phyloP scores from a whole-genome alignment of 2,329 filamentous ascomycete genomes.

The Aspergillus sp. region DNA sequence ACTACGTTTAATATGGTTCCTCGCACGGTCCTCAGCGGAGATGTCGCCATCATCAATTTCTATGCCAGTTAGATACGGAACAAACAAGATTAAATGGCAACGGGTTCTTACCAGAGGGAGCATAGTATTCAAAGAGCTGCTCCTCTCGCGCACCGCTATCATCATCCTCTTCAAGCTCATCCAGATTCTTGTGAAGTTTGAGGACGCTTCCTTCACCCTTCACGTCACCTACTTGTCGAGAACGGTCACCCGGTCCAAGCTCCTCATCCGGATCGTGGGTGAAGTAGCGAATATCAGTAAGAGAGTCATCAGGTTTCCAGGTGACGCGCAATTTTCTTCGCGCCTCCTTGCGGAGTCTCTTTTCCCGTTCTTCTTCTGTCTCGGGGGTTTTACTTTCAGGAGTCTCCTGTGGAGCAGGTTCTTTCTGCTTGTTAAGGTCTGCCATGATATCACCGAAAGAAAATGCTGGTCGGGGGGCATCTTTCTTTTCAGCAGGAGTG shows the following conservation, averaged over 20 bases:
- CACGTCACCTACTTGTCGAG: slow-evolving; percentile 60
- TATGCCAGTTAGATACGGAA: slow-evolving; percentile 18
- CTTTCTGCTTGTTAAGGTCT: slow-evolving; percentile 58
- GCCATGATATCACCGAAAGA: slow-evolving; percentile 52
- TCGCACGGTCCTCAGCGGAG: slow-evolving; percentile 31
- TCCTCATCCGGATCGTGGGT: slow-evolving; percentile 65
- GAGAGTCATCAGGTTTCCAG: slow-evolving; percentile 58
- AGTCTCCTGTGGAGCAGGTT: slow-evolving; percentile 51
- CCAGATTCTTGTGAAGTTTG: slow-evolving; percentile 54
- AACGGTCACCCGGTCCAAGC: slow-evolving; percentile 57
- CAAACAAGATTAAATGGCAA: background rate
- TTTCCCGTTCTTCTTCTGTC: slow-evolving; percentile 59
- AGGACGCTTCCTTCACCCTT: slow-evolving; percentile 56
- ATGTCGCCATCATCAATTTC: slow-evolving; percentile 43
- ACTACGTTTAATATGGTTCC: slow-evolving; percentile 45
- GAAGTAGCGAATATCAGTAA: slow-evolving; percentile 60
- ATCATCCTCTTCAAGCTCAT: slow-evolving; percentile 61
- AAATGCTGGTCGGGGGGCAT: slow-evolving; percentile 43
- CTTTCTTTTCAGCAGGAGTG: slow-evolving; percentile 35
- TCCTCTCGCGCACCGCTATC: slow-evolving; percentile 50
- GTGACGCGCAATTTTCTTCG: slow-evolving; percentile 61
- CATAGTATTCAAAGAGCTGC: slow-evolving; percentile 35
- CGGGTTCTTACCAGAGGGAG: slow-evolving; percentile 32
- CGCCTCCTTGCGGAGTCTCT: slow-evolving; percentile 61
- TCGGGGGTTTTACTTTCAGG: slow-evolving; percentile 56